phyloP scores from a whole-genome alignment of 176 grass and related monocot species.

The Themeda triandra region DNA sequence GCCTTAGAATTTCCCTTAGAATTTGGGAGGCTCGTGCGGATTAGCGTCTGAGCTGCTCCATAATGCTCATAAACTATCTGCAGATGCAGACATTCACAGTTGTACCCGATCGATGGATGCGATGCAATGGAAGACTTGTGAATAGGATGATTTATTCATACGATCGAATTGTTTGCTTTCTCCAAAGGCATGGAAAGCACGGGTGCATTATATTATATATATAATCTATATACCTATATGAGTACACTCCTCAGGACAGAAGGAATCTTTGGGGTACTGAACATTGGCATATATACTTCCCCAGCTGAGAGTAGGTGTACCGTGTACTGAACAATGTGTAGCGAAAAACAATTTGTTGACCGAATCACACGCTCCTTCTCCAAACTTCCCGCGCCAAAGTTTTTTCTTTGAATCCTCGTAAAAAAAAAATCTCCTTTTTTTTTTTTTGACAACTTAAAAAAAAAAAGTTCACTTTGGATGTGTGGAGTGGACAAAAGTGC shows the following conservation, averaged over 20 bases:
- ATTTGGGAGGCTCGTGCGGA: background rate
- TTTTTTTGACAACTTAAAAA: too few species aligned
- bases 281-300: background rate
- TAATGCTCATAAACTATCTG: conserved; percentile 16
- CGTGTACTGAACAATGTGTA: background rate
- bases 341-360: background rate
- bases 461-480: too few species aligned
- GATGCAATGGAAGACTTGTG: background rate
- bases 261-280: conserved; percentile 9
- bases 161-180: background rate
- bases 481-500: background rate
- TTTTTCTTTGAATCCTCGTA: too few species aligned
- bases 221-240: background rate
- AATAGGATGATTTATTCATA: background rate
- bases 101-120: background rate
- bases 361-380: background rate
- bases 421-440: too few species aligned
- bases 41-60: conserved; percentile 3
- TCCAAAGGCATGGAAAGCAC: background rate
- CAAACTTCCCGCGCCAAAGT: background rate
- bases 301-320: background rate
- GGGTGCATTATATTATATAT: background rate
- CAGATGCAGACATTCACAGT: background rate
- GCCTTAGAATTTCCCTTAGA: background rate
- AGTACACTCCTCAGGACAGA: background rate